Evolutionary conservation across 2,329 filamentous ascomycete species (phyloP), one percentile per base, ranked within the genome.

Genomic region (Trichoderma simmonsii): DNA sequence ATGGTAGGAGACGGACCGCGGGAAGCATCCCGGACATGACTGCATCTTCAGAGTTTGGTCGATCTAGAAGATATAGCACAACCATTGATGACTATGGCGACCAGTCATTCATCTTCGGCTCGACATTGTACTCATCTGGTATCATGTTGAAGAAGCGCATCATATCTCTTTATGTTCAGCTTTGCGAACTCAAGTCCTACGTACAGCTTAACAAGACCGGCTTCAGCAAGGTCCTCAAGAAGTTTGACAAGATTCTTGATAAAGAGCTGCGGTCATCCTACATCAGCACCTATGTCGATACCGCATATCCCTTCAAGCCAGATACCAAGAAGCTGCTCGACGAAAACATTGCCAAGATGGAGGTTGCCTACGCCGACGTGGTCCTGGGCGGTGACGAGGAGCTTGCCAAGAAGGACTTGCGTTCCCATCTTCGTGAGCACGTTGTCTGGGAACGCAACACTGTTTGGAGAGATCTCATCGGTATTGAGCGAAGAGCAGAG

Each of bases 401-500:
- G 6, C 84, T 92, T 14, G 95, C 96, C 5, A 93, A 91, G 77
- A 91, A 93, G 76, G 96, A 98, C 79, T 86, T 99, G 71, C 89
- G 96, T 69, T 89, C 97, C 34, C 95, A 99, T 79, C 87, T 99
- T 30, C 88, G 96, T 71, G 97, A 99, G 82, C 96, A 99, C 81
- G 95, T 99, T 24, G 95, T 98, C 0, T 99, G 96, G 97, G 97
- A 99, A 81, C 89, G 96, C 71, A 99, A 99, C 79, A 99, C 96
- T 0, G 96, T 99, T 21, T 99, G 96, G 96, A 88, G 97, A 83
- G 96, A 99, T 77, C 96, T 99, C 89, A 99, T 99, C 80, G 96
- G 95, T 68, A 95, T 99, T 76, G 97, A 99, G 84, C 89, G 96
- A 26, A 95, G 97, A 79, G 94, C 94, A 1, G 95, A 98, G 82